phyloP scores from a whole-genome alignment of 1,139 yeast species.

The Starmera stellimalicola region DNA sequence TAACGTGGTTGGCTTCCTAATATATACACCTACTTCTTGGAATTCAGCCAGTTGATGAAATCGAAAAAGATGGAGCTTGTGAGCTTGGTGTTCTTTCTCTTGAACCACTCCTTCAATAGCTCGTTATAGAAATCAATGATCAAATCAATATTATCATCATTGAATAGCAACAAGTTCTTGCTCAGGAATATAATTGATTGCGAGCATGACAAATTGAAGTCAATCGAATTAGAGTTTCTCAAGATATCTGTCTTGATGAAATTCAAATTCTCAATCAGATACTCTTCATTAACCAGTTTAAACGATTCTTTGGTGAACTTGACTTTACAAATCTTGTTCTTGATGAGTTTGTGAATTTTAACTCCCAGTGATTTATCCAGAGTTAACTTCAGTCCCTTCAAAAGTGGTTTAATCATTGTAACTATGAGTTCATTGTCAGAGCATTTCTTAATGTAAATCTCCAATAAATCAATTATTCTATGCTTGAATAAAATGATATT shows the following conservation, averaged over 20 bases:
- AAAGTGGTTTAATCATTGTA: conserved; percentile 40
- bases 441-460: conserved; percentile 38
- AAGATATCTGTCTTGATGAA: conserved; percentile 22
- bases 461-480: conserved; percentile 69
- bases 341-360: conserved; percentile 66
- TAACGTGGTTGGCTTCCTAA: too few relatives aligned
- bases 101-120: conserved; percentile 55
- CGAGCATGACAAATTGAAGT: conserved; percentile 16
- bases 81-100: conserved; percentile 35
- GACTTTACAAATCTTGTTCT: conserved; percentile 51
- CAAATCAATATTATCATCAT: conserved; percentile 22
- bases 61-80: conserved; percentile 64
- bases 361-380: conserved; percentile 60
- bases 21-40: conserved; percentile 26
- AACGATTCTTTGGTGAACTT: conserved; percentile 17
- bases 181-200: conserved; percentile 45
- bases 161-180: conserved; percentile 37
- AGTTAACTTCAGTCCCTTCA: conserved; percentile 55
- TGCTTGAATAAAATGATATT: conserved; percentile 73
- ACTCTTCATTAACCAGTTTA: conserved; percentile 10
- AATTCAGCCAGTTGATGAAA: conserved; percentile 68
- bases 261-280: conserved; percentile 13
- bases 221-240: conserved; percentile 18
- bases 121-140: conserved; percentile 49
- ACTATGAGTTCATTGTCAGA: conserved; percentile 19